Base-by-base conservation (phyloP, 495 filamentous ascomycete genomes). In the Penicillium parvum region DNA sequence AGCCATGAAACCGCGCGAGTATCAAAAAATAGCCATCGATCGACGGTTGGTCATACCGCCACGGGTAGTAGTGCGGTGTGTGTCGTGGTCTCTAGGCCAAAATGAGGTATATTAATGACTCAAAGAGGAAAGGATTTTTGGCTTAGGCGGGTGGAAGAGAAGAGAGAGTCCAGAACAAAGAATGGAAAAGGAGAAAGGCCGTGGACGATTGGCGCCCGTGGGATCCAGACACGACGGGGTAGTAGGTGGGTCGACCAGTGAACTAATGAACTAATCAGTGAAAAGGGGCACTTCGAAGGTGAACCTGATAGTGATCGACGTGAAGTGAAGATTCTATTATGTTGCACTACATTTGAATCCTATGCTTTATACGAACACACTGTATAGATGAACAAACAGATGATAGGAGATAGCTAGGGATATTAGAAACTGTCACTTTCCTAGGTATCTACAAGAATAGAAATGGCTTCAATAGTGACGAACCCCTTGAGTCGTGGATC, bases 11-110 rank as follows among this genome's bases (percentile, higher is more conserved):
- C 45, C 37, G 37, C 46, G 43, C 38, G 36, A 41, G 35, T 46
- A 57, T 57, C 50, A 58, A 50, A 55, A 55, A 55, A 55, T 50
- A 58, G 50, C 54, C 48, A 55, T 53, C 36, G 55, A 61, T 61
- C 54, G 54, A 55, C 57, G 37, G 53, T 35, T 48, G 19, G 18
- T 53, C 46, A 58, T 55, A 38, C 47, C 50, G 56, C 37, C 57
- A 58, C 54, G 51, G 54, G 40, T 46, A 41, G 22, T 20, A 35
- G 43, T 44, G 47, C 45, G 49, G 49, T 40, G 40, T 30, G 40
- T 43, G 53, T 50, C 53, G 53, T n/a, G n/a, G n/a, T n/a, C n/a
- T n/a, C n/a, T n/a, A n/a, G n/a, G n/a, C n/a, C n/a, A n/a, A n/a
- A n/a, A n/a, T n/a, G n/a, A n/a, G n/a, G n/a, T n/a, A 47, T 36